phyloP scores from a whole-genome alignment of 345 rosid genomes.

The Dovyalis caffra region DNA sequence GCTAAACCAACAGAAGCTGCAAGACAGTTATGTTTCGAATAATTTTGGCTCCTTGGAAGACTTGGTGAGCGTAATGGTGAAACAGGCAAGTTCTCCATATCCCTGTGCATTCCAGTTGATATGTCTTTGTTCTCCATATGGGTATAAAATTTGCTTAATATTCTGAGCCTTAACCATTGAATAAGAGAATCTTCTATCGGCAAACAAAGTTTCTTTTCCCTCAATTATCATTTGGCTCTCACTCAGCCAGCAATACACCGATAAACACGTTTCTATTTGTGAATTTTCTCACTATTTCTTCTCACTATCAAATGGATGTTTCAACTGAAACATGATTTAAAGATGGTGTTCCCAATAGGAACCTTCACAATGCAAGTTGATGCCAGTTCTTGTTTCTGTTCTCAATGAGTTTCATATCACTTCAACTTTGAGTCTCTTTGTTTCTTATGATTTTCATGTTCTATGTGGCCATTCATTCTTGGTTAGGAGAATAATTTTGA shows the following conservation, averaged over 20 bases:
- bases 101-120: neutral
- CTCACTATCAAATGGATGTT: neutral
- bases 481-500: neutral
- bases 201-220: neutral
- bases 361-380: neutral
- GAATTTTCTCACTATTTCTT: neutral
- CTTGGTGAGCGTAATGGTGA: conserved; percentile 54
- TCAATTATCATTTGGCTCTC: neutral
- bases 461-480: neutral
- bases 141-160: neutral
- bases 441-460: neutral
- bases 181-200: neutral
- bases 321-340: neutral
- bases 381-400: neutral
- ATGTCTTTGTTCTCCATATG: neutral
- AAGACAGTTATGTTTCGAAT: conserved; percentile 39
- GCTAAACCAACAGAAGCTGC: conserved; percentile 45
- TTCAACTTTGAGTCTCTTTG: neutral
- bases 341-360: neutral
- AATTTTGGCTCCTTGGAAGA: conserved; percentile 69
- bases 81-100: conserved; percentile 42
- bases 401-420: neutral
- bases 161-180: neutral
- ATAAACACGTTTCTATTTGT: neutral
- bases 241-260: neutral